Conservation (phyloP, 257 asterid genomes). For the Echium plantagineum region DNA sequence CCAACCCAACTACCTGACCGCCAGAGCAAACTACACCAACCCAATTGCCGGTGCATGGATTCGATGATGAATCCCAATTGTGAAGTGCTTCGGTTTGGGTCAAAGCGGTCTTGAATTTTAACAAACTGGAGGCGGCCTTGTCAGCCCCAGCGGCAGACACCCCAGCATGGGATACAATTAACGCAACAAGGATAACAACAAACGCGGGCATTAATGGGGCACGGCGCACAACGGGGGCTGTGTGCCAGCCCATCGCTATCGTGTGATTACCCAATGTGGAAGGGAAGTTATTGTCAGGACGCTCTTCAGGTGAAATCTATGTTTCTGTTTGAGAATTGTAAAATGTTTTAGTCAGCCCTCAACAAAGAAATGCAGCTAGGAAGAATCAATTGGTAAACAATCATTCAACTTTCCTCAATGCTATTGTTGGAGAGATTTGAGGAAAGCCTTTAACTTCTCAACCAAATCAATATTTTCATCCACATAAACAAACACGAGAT, state of each 20-base stretch:
- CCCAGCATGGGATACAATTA: not conserved
- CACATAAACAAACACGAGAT: too few relatives aligned
- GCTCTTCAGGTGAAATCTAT: too few relatives aligned
- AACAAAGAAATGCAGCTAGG: not conserved
- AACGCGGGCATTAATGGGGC: slow-evolving; percentile 12
- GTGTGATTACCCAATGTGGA: not conserved
- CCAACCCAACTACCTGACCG: slow-evolving; percentile 65
- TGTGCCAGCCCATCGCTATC: slow-evolving; percentile 56
- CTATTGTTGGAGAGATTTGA: not conserved
- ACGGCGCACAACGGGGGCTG: slow-evolving; percentile 37
- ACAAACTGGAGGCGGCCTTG: slow-evolving; percentile 24
- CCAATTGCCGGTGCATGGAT: slow-evolving; percentile 72
- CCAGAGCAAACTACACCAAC: slow-evolving; percentile 58
- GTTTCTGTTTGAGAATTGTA: too few relatives aligned
- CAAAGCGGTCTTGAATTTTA: slow-evolving; percentile 44
- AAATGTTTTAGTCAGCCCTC: too few relatives aligned
- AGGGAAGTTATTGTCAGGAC: slow-evolving; percentile 2
- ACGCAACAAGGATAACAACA: not conserved
- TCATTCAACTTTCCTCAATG: not conserved
- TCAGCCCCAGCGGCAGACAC: slow-evolving; percentile 18
- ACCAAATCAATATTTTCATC: not conserved
- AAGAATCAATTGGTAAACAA: not conserved
- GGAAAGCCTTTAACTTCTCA: not conserved
- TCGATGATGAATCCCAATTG: slow-evolving; percentile 38
- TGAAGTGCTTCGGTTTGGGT: slow-evolving; percentile 34